Percentiles rank a stretch among this genome's conserved stretches.
phyloP scores from a whole-genome alignment of 352 stramenopile species.

The Globisporangium mamillatum region DNA sequence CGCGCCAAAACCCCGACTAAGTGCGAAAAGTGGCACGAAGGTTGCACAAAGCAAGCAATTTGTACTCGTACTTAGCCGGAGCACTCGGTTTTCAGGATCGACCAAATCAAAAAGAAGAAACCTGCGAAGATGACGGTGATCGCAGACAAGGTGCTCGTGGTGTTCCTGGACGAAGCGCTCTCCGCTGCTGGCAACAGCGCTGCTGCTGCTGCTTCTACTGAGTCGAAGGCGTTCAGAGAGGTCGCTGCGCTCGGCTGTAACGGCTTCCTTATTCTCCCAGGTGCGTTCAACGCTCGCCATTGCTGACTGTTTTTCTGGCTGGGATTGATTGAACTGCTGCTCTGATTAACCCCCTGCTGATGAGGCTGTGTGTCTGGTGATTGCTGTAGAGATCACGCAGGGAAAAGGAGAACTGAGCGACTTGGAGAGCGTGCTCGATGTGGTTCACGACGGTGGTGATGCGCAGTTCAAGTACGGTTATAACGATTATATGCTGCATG shows the following conservation, averaged over 20 bases:
- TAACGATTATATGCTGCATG: constrained; percentile 5
- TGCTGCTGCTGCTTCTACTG: neutral
- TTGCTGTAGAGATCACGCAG: constrained; percentile 4
- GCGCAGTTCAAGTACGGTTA: constrained; percentile 28
- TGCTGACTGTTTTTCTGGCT: neutral
- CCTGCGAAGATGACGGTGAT: constrained; percentile 32
- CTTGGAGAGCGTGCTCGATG: constrained; percentile 32
- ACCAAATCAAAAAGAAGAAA: neutral
- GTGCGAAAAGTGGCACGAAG: constrained; percentile 2
- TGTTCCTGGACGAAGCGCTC: constrained; percentile 36
- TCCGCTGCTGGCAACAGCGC: neutral
- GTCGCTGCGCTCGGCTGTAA: constrained; percentile 49
- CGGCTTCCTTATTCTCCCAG: constrained; percentile 48
- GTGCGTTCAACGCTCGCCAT: constrained; percentile 16
- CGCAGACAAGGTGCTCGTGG: constrained; percentile 50
- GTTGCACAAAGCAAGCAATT: neutral
- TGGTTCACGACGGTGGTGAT: constrained; percentile 24
- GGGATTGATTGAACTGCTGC: neutral
- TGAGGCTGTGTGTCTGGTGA: neutral
- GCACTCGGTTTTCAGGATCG: too few relatives aligned
- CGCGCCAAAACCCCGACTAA: neutral
- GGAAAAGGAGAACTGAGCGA: constrained; percentile 16
- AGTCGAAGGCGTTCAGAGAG: constrained; percentile 27
- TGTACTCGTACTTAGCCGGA: too few relatives aligned
- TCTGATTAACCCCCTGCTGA: too few relatives aligned